Percentiles rank a stretch among this genome's conserved stretches.
Evolutionary conservation across 108 stramenopile species (phyloP).

Genomic region (Asterionellopsis glacialis): DNA sequence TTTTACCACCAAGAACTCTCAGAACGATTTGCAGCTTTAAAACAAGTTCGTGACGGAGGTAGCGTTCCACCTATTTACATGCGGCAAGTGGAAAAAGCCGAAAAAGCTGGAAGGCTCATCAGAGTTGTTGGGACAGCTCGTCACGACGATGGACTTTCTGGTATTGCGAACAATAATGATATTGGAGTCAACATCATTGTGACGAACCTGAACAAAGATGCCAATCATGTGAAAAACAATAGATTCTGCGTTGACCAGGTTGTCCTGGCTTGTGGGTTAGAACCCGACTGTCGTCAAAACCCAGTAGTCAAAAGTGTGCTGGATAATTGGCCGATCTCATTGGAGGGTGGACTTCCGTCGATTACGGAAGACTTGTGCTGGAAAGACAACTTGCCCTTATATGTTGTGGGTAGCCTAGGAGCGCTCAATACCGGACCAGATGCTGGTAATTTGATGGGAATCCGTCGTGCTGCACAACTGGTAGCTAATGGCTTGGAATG

Average conservation of each 20-base stretch:
- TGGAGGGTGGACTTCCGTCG: slow-evolving; percentile 46
- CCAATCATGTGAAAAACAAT: too few relatives aligned
- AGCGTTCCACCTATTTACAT: slow-evolving; percentile 68
- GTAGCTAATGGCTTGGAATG: slow-evolving; percentile 44
- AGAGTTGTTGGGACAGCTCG: too few relatives aligned
- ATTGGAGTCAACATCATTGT: not conserved
- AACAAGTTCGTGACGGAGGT: slow-evolving; percentile 48
- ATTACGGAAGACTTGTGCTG: slow-evolving; percentile 53
- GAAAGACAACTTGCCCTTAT: slow-evolving; percentile 28
- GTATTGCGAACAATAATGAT: not conserved
- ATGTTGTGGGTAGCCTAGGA: slow-evolving; percentile 53
- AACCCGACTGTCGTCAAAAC: slow-evolving; percentile 33
- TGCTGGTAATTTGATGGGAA: slow-evolving; percentile 69
- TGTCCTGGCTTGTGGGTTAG: slow-evolving; percentile 54
- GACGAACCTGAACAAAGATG: too few relatives aligned
- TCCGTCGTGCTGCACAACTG: slow-evolving; percentile 49
- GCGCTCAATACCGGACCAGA: slow-evolving; percentile 60
- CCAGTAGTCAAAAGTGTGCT: slow-evolving; percentile 21
- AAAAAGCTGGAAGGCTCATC: not conserved
- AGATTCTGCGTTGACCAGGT: slow-evolving; percentile 24
- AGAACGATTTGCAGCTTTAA: slow-evolving; percentile 22
- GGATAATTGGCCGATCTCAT: slow-evolving; percentile 19
- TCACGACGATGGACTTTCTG: too few relatives aligned
- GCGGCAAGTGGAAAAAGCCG: slow-evolving; percentile 21
- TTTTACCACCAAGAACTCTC: slow-evolving; percentile 48